Evolutionary conservation across 345 rosid species (phyloP).

Genomic region (Brassica incana): DNA sequence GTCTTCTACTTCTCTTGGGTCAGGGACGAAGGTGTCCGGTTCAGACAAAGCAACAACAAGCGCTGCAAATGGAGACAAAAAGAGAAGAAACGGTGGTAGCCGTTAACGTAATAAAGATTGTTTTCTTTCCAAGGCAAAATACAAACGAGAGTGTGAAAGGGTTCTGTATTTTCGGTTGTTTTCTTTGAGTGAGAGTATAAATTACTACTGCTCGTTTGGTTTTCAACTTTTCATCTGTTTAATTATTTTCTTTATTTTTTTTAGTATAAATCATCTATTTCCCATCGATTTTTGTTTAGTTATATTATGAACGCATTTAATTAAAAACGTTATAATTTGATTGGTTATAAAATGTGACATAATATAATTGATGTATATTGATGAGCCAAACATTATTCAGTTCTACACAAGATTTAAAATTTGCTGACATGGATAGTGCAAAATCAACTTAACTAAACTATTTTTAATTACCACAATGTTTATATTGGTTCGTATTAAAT

Average conservation of each 20-base stretch:
- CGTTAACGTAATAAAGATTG: constrained; percentile 8
- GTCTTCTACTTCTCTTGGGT: constrained; percentile 28
- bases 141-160: not conserved
- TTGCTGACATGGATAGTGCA: no score
- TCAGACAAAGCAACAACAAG: constrained; percentile 17
- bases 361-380: no score
- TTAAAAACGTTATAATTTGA: no score
- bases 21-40: constrained; percentile 17
- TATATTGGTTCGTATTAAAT: no score
- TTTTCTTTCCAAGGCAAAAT: constrained; percentile 6
- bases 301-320: no score
- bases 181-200: constrained; percentile 23
- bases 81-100: constrained; percentile 33
- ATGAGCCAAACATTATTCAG: no score
- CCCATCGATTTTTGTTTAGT: not conserved
- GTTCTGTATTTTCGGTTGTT: constrained; percentile 10
- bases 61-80: constrained; percentile 31
- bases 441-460: no score
- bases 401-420: no score
- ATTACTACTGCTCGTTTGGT: constrained; percentile 8
- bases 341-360: no score
- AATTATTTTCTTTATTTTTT: not conserved
- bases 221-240: not conserved
- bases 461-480: no score
- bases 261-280: not conserved